Evolutionary conservation across 78 protist genomes (phyloP).

Genomic region (Andalucia godoyi): DNA sequence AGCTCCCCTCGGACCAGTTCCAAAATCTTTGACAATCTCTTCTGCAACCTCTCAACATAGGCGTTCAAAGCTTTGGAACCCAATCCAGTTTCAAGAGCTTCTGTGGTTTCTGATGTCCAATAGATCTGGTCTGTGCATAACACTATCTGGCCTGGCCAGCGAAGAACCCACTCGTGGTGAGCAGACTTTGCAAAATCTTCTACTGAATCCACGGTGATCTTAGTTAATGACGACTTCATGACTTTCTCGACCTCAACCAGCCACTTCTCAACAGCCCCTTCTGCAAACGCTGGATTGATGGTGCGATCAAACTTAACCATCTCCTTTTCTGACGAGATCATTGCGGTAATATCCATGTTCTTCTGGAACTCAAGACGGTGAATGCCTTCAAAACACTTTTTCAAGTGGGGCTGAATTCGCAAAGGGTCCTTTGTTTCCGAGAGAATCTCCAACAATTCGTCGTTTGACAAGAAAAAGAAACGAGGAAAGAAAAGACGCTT

Average conservation of each 20-base stretch:
- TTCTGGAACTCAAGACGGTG: conserved; percentile 28
- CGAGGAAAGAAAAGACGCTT: conserved; percentile 60
- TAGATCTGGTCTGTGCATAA: conserved; percentile 23
- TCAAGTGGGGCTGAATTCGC: conserved; percentile 64
- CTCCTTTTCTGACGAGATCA: conserved; percentile 61
- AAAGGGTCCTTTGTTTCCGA: conserved; percentile 55
- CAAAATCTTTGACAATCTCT: conserved; percentile 24
- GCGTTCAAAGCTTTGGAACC: conserved; percentile 6
- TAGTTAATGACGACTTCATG: conserved; percentile 30
- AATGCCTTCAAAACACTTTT: conserved; percentile 67
- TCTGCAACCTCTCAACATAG: not conserved
- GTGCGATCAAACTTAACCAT: conserved; percentile 12
- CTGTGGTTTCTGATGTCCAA: conserved; percentile 53
- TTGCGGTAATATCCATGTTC: conserved; percentile 25
- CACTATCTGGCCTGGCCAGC: conserved; percentile 60
- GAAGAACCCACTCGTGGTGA: conserved; percentile 25
- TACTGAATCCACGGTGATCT: not conserved
- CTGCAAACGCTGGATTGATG: conserved; percentile 18
- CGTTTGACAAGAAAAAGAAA: conserved; percentile 68
- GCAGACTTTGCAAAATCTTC: conserved; percentile 4
- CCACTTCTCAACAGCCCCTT: conserved; percentile 62
- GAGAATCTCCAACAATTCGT: conserved; percentile 55
- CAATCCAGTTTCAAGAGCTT: conserved; percentile 24
- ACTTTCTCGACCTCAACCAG: conserved; percentile 27
- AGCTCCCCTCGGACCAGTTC: conserved; percentile 36